phyloP scores from a whole-genome alignment of 2,329 filamentous ascomycete species.

The Aspergillus aculeatinus region DNA sequence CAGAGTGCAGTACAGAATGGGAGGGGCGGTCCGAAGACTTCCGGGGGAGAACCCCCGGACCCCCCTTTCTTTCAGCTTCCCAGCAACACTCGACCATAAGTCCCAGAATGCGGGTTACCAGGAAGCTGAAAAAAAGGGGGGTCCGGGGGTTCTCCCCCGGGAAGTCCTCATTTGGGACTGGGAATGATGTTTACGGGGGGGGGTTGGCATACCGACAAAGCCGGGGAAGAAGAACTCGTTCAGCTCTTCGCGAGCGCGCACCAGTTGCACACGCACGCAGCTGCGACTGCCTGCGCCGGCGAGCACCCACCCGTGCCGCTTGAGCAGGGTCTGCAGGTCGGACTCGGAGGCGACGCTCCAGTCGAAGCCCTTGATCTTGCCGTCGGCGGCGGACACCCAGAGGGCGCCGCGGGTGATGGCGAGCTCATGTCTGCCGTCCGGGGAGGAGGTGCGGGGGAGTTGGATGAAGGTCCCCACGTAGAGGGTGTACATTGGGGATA shows the following conservation, averaged over 20 bases:
- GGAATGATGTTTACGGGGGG: too few relatives aligned
- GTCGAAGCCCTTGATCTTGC: slow-evolving; percentile 36
- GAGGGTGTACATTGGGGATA: slow-evolving; percentile 38
- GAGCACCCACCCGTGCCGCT: slow-evolving; percentile 33
- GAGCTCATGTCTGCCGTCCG: slow-evolving; percentile 50
- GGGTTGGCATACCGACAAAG: slow-evolving; percentile 42
- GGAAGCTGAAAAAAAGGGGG: too few relatives aligned
- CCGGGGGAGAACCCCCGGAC: too few relatives aligned
- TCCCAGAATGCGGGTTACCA: too few relatives aligned
- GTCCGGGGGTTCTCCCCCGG: too few relatives aligned
- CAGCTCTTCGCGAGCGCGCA: slow-evolving; percentile 41
- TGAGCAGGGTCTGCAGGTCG: slow-evolving; percentile 27
- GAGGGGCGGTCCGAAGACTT: too few relatives aligned
- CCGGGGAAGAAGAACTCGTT: slow-evolving; percentile 50
- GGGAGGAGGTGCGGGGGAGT: slow-evolving; percentile 43
- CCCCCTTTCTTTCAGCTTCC: too few relatives aligned
- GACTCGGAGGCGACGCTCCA: slow-evolving; percentile 31
- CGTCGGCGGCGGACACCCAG: slow-evolving; percentile 35
- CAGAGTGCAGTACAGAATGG: too few relatives aligned
- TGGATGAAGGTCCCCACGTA: slow-evolving; percentile 65
- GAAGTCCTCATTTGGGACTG: too few relatives aligned
- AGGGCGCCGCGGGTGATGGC: slow-evolving; percentile 50
- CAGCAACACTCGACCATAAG: too few relatives aligned
- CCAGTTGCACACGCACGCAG: slow-evolving; percentile 33
- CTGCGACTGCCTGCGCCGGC: slow-evolving; percentile 6